Evolutionary conservation across 2,329 filamentous ascomycete genomes (phyloP), one percentile per base, ranked within the genome.

Genomic region (Leptosphaerulina australis): DNA sequence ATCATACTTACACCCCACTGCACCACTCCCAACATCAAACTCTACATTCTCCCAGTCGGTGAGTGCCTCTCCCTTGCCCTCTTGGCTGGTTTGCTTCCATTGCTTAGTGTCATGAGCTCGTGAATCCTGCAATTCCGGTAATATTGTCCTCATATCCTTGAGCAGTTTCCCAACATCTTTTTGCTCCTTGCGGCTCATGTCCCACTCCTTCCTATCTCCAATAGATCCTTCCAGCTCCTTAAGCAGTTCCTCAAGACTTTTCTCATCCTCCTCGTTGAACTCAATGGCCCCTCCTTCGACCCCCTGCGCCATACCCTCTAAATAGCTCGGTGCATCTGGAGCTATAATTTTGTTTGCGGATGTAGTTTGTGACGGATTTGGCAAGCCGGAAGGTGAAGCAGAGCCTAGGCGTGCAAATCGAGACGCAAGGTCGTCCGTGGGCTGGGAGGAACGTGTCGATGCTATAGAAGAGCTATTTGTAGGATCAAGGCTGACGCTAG

Each of bases 201-300:
- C 71, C 72, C 75, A 77, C 31, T 75, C 67, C 37, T 73, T 72
- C 37, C 65, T 56, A 6, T 61, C 58, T 7, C 62, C 62, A 5
- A 66, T 50, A 18, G 62, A 50, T 7, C 53, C 55, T 21, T 66
- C 61, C 3, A 80, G 58, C 51, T 79, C 76, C 12, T 65, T 68
- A 5, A 80, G 58, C 15, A 80, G 56, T 44, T 79, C 74, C 24
- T 80, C 77, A n/a, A 80, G 58, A 20, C 68, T 76, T 58, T 72
- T 72, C 48, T 78, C 78, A 44, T 78, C 75, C 39, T 72, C 74
- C 15, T 62, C 64, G 50, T 73, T 67, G 37, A 64, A 62, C 10
- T 69, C 62, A 3, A 66, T 53, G 56, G 53, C 50, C 2, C 48
- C 53, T 11, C 61, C 60, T 12, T 63, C 63, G 5, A 70, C 44